phyloP scores from a whole-genome alignment of 768 basidiomycete genomes.

The Amanita jacksonii region DNA sequence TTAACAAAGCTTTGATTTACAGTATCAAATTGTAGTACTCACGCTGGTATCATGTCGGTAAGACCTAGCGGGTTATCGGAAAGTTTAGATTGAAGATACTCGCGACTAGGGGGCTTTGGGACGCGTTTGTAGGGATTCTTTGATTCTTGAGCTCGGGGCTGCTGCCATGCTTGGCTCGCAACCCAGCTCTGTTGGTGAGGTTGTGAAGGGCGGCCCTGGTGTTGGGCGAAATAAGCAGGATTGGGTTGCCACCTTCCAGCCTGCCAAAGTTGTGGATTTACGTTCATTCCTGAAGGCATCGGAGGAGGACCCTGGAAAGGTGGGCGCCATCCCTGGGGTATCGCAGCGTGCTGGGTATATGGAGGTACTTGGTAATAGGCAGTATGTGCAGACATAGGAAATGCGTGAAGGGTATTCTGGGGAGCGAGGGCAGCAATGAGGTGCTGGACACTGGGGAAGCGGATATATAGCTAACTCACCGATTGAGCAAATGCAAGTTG shows the following conservation, averaged over 20 bases:
- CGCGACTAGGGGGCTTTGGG: constrained; percentile 51
- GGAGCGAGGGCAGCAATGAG: background rate
- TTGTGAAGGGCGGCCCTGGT: constrained; percentile 16
- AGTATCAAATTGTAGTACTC: constrained; percentile 18
- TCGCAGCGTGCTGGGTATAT: constrained; percentile 7
- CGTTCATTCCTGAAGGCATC: constrained; percentile 34
- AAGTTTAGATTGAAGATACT: constrained; percentile 53
- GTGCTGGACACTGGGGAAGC: background rate
- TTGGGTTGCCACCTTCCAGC: constrained; percentile 44
- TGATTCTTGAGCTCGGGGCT: constrained; percentile 17
- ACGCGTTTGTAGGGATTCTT: constrained; percentile 59
- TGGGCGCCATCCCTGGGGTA: constrained; percentile 16
- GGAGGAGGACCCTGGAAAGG: constrained; percentile 47
- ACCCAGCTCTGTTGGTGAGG: constrained; percentile 24
- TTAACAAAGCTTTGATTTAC: background rate
- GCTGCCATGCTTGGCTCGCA: constrained; percentile 30
- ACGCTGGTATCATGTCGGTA: constrained; percentile 57
- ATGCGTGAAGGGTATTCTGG: background rate
- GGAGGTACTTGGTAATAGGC: constrained; percentile 7
- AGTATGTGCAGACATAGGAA: constrained; percentile 6
- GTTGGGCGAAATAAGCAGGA: constrained; percentile 27
- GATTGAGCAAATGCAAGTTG: too few relatives aligned
- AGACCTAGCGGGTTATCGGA: constrained; percentile 57
- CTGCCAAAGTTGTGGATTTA: constrained; percentile 40
- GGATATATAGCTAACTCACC: constrained; percentile 1